phyloP scores from a whole-genome alignment of 371 early-diverging fungal genomes.

The Chytridium lagenaria region DNA sequence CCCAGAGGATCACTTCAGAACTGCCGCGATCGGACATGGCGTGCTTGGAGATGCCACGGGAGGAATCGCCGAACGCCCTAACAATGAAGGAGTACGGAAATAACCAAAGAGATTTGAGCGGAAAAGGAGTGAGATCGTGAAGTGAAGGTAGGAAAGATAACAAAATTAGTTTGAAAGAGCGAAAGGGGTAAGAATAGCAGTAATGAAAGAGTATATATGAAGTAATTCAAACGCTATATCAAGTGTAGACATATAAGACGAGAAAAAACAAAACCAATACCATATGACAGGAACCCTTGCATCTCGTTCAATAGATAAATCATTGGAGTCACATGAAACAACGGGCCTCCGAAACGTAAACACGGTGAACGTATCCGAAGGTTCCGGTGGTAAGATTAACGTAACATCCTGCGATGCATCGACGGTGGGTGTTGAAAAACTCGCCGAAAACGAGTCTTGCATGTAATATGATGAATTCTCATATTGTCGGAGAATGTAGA shows the following conservation, averaged over 20 bases:
- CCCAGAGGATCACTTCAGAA: background rate
- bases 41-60: background rate
- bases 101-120: too few relatives aligned
- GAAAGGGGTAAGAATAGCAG: background rate
- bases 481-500: slow-evolving; percentile 19
- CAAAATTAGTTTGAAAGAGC: background rate
- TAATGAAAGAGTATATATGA: background rate
- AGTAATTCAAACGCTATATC: too few relatives aligned
- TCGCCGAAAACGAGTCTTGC: slow-evolving; percentile 25
- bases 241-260: too few relatives aligned
- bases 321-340: slow-evolving; percentile 29
- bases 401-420: slow-evolving; percentile 26
- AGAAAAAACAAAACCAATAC: too few relatives aligned
- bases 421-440: background rate
- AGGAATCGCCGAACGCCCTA: background rate
- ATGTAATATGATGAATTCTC: background rate
- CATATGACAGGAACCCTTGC: slow-evolving; percentile 7
- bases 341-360: slow-evolving; percentile 26
- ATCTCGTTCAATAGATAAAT: slow-evolving; percentile 12
- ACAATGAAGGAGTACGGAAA: too few relatives aligned
- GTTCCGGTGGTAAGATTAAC: slow-evolving; percentile 16
- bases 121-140: too few relatives aligned
- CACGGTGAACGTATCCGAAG: slow-evolving; percentile 19
- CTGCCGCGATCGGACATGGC: background rate
- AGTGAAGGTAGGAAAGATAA: too few relatives aligned